Base-by-base conservation (phyloP, 2,329 filamentous ascomycete genomes). In the Fusarium sp. region DNA sequence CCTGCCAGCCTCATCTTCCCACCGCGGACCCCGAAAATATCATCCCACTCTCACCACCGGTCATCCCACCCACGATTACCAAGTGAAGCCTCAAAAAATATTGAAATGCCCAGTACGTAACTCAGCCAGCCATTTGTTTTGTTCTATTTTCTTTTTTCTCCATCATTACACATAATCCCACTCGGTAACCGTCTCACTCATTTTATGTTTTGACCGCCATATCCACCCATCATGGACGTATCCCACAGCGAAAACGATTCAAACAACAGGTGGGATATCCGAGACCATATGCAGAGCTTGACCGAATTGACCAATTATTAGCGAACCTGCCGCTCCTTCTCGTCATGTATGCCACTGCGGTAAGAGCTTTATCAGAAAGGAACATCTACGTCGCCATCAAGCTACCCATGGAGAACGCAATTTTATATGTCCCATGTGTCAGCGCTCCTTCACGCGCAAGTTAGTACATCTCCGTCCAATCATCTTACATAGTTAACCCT, bases 281-380 rank as follows among this genome's bases (percentile, higher is more conserved):
- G 64, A 65, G 6, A 40, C n/a, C 29, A n/a, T 3, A 22, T 41
- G 34, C 34, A 37, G 34, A n/a, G 3, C 18, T 37, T 37, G 34
- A n/a, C 18, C 34, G 18, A 37, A 54, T 71, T 61, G 61, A 57
- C 34, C 45, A 57, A 37, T 61, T 32, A 47, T 41, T 34, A 27
- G 47, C 32, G 69, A 66, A 53, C 56, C 67, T 29, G 6, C 69
- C 46, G 34, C 61, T 8, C 25, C 66, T 13, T 59, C 46, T 9
- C 76, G 77, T n/a, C 78, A 79, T 73, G 59, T 72, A 10, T 82
- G 81, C 49, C 80, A 81, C 44, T 82, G 81, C 57, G 80, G 81
- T 14, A 81, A 80, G 65, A 76, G 76, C 22, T 82, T 82, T 59
- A 75, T 82, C 44, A 74, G 81, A 60, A 82, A 81, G 53, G 81